Conservation (phyloP, 495 filamentous ascomycete species). For the Penicillium goetzii region DNA sequence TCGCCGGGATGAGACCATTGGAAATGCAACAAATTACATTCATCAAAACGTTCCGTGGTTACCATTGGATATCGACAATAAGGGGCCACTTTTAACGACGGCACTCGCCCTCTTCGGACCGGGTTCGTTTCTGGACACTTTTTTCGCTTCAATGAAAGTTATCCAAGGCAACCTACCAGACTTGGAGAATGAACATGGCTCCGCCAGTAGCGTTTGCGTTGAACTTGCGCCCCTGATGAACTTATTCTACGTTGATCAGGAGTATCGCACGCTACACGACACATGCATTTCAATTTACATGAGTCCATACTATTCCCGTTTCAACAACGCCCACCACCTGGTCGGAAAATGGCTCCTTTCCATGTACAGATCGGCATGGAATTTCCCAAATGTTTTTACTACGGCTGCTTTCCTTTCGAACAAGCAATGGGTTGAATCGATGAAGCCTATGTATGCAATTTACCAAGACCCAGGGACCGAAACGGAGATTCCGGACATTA, state of each 20-base stretch:
- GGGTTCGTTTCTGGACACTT: slow-evolving; percentile 27
- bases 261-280: not conserved
- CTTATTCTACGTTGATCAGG: not conserved
- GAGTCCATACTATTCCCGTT: not conserved
- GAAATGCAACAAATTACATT: slow-evolving; percentile 1
- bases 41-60: slow-evolving; percentile 3
- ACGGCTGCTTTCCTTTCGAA: slow-evolving; percentile 6
- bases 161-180: not conserved
- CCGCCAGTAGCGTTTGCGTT: not conserved
- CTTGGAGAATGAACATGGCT: not conserved
- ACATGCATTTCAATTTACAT: not conserved
- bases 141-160: not conserved
- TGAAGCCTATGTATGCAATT: not conserved
- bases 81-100: slow-evolving; percentile 32
- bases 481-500: slow-evolving; percentile 3
- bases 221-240: slow-evolving; percentile 8
- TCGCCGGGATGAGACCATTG: not conserved
- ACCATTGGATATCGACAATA: not conserved
- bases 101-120: slow-evolving; percentile 39
- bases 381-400: not conserved
- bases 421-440: slow-evolving; percentile 5
- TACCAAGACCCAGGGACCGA: slow-evolving; percentile 16
- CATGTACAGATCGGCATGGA: not conserved
- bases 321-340: not conserved
- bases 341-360: not conserved